Base-by-base conservation (phyloP, 441 rosid species). In the Populus trichocarpa region DNA sequence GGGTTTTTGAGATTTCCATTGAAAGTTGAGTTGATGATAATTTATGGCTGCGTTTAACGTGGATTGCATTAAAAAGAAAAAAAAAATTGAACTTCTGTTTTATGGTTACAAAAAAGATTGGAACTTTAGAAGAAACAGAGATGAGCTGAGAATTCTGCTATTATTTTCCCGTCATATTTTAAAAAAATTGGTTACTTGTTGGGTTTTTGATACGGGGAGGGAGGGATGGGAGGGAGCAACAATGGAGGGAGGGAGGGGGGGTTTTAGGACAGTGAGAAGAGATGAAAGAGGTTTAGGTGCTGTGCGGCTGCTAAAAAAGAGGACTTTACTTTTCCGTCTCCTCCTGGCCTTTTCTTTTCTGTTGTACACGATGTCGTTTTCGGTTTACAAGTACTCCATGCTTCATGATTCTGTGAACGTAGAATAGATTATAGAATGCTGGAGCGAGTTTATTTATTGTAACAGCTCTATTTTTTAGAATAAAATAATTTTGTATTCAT, bases 31-130 rank as follows among this genome's bases (percentile, higher is more conserved):
- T 32, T 67, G 87, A 46, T 13, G 78, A 73, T 80, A 40, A 68
- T 33, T 75, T 26, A 84, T 28, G 23, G 81, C 20, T 7, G 82
- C 18, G 38, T 64, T 68, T 71, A 82, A 57, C 69, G 86, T 32
- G 74, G 91, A 80, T 79, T 87, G 92, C 92, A 90, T 89, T 82
- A 85, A 78, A 74, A 77, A 40, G 11, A 26, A 6, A 35, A 63
- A 35, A 63, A 46, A 28, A 8, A 20, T 4, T 1, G 18, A 1
- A 13, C 57, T 23, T 71, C 26, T 46, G 14, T 22, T 25, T 40
- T 23, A 28, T 18, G 57, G 57, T 32, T 42, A 23, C 23, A 18
- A 42, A 3, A 8, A 8, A 68, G 73, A 76, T 2, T 10, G 4
- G 0, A 46, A 14, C 20, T 46, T 46, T 13, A 14, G 18, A 14